Conservation (phyloP, 306 rosid species). For the Cotoneaster glaucophyllus region DNA sequence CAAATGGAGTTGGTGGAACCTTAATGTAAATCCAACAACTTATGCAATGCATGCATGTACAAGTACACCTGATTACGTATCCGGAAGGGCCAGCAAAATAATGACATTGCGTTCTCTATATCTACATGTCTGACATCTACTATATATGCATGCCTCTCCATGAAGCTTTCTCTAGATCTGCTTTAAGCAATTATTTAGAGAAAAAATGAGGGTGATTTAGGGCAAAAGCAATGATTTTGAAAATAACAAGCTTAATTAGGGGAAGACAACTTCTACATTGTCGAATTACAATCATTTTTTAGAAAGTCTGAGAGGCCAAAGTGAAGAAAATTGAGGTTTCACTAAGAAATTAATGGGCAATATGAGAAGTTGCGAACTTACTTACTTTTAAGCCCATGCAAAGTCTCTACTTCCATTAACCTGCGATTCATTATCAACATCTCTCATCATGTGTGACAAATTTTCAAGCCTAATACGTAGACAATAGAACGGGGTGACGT, state of each 20-base stretch:
- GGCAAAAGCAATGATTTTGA: background rate
- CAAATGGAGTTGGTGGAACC: constrained; percentile 16
- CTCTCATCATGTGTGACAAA: no score
- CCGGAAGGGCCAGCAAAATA: background rate
- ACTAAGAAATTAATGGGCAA: no score
- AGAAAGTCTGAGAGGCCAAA: background rate
- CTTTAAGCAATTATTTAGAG: background rate
- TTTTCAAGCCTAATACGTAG: no score
- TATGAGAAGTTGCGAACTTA: no score
- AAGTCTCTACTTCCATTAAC: no score
- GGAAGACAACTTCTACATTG: background rate
- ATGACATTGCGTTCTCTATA: background rate
- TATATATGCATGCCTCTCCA: background rate
- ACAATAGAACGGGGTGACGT: no score
- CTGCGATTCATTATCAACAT: no score
- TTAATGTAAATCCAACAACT: constrained; percentile 3
- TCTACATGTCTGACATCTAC: background rate
- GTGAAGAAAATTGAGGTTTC: no score
- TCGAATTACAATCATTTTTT: background rate
- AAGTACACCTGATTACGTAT: constrained; percentile 1
- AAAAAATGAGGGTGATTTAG: background rate
- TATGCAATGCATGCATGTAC: background rate
- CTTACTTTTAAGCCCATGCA: no score
- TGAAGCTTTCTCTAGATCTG: no score
- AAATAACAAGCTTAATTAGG: background rate